Conservation (phyloP, 2,329 filamentous ascomycete genomes). For the Penicillium corylophilum region DNA sequence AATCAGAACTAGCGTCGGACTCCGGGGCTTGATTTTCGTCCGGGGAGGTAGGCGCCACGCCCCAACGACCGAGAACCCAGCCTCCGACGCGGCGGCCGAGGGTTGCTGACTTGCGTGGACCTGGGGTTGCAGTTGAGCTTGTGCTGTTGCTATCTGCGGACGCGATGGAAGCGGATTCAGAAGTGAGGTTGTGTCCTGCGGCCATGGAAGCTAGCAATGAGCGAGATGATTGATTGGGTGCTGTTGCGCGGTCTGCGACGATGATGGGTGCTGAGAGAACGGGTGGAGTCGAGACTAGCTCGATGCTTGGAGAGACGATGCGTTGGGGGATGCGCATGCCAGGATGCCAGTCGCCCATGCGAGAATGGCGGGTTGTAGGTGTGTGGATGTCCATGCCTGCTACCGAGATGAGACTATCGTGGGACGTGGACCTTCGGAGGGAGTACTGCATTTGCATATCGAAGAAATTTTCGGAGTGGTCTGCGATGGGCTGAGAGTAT, state of each 20-base stretch:
- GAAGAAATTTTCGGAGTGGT: slow-evolving; percentile 24
- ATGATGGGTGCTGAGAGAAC: slow-evolving; percentile 40
- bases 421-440: slow-evolving; percentile 69
- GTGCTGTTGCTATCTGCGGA: slow-evolving; percentile 24
- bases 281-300: slow-evolving; percentile 40
- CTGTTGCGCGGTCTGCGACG: slow-evolving; percentile 31
- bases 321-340: slow-evolving; percentile 49
- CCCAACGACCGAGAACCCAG: slow-evolving; percentile 66
- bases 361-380: slow-evolving; percentile 70
- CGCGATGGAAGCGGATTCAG: slow-evolving; percentile 25
- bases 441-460: slow-evolving; percentile 31
- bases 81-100: slow-evolving; percentile 60
- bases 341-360: slow-evolving; percentile 61
- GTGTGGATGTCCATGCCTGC: slow-evolving; percentile 88
- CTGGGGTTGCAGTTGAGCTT: slow-evolving; percentile 17
- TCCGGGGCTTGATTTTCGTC: slow-evolving; percentile 11
- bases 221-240: slow-evolving; percentile 28
- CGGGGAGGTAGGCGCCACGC: slow-evolving; percentile 46
- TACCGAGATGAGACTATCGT: slow-evolving; percentile 86
- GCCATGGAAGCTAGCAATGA: slow-evolving; percentile 40
- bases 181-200: slow-evolving; percentile 18
- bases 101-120: slow-evolving; percentile 29
- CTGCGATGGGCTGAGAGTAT: slow-evolving; percentile 15
- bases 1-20: slow-evolving; percentile 3
- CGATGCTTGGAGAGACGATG: slow-evolving; percentile 45